A percentile compares a stretch with the other conserved stretches of the same genome.
These are phyloP conservation scores for Zychaea mexicana DNA, from an alignment of 371 early-diverging fungal species.

Conservation along the genomic window DNA sequence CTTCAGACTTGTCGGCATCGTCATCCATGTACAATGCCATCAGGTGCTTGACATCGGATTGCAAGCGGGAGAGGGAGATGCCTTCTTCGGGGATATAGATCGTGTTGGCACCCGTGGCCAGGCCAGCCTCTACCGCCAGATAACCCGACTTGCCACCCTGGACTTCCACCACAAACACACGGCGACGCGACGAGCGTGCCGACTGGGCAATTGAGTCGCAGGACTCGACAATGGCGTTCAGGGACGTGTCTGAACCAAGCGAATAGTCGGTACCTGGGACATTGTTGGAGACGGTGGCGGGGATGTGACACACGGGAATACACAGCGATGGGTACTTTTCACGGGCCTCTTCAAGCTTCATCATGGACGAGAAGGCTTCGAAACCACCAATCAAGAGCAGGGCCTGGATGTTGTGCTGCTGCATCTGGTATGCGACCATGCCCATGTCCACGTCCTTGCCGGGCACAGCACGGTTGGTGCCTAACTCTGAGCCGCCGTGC, in stretches of 20 bases:
- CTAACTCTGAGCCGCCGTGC: constrained; percentile 94
- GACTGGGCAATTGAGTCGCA: constrained; percentile 95
- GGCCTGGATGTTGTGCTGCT: constrained; percentile 86
- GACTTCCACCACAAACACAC: constrained; percentile 98
- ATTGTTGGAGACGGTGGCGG: constrained; percentile 98
- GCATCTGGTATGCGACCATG: constrained; percentile 89
- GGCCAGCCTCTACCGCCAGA: constrained; percentile 90
- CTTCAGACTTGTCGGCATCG: constrained; percentile 72
- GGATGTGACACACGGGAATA: constrained; percentile 94
- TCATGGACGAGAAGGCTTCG: constrained; percentile 86
- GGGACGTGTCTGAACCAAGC: constrained; percentile 96
- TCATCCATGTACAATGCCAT: constrained; percentile 74
- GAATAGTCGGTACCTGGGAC: constrained; percentile 98
- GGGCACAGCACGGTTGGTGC: constrained; percentile 92
- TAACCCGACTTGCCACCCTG: constrained; percentile 98
- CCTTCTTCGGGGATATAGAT: constrained; percentile 97
- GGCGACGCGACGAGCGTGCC: constrained; percentile 87
- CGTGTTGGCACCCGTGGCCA: constrained; percentile 92
- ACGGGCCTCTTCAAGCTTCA: constrained; percentile 75
- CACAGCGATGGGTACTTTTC: constrained; percentile 83
- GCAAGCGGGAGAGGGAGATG: constrained; percentile 76
- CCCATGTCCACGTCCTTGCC: constrained; percentile 74
- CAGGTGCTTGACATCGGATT: constrained; percentile 85
- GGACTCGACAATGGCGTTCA: constrained; percentile 94
- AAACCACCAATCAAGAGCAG: constrained; percentile 96